Evolutionary conservation across 169 alveolate genomes (phyloP), one percentile per base, ranked within the genome.

Genomic region (Babesia divergens): DNA sequence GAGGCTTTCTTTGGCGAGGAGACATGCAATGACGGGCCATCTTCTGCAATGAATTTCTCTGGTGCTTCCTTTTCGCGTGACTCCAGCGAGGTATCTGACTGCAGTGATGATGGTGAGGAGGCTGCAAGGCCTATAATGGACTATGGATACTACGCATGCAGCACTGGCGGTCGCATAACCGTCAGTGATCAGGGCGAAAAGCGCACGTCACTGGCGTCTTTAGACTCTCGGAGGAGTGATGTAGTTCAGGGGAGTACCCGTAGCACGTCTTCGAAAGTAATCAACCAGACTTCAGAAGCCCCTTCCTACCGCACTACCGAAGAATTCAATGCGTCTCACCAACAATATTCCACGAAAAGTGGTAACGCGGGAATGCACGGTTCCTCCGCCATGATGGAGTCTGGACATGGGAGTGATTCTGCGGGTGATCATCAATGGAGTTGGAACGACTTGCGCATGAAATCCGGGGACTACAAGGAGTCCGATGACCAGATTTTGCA

Each of bases 1-100:
- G 98, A 96, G 79, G 99, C 98, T 1, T 96, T 84, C 71, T 96
- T 96, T 85, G 89, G 91, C 47, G 94, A 93, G 46, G 94, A 92
- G 28, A 83, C 71, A 14, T 92, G 86, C 44, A 66, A 72, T 6
- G 47, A 20, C 22, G 82, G 37, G 14, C n/a, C n/a, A 16, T 11
- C 11, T 16, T 16, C 47, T 40, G 47, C 20, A 16, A 40, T 13
- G 16, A 13, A 11, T 11, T 16, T 11, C 20, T 40, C 47, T 13
- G 47, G 47, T 40, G 46, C 52, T 0, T 43, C 50, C 26, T 20
- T 11, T 8, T 2, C 60, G 22, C 43, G 18, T 20, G 9, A 43
- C 22, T 26, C 35, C 24, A 62, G 72, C 40, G 72, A 62, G 14
- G 24, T 26, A 13, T 62, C 72, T 13, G 56, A 11, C 26, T 43